Evolutionary conservation across 1,139 yeast genomes (phyloP).

Genomic region (Wickerhamomyces sp.): DNA sequence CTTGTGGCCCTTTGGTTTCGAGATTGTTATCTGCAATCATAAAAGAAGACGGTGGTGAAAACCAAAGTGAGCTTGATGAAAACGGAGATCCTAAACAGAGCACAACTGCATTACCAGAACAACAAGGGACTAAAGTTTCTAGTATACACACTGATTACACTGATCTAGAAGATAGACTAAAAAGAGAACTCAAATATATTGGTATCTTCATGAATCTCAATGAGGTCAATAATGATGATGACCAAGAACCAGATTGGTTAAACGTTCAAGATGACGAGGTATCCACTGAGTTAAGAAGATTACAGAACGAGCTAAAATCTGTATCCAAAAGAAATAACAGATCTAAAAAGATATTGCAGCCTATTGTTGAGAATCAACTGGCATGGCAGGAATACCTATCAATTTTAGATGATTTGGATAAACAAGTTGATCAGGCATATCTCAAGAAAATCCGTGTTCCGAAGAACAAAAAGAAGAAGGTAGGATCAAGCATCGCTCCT

Average conservation of each 20-base stretch:
- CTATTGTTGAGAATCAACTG: constrained; percentile 80
- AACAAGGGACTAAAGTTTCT: constrained; percentile 44
- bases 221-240: constrained; percentile 16
- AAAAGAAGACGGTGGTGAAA: constrained; percentile 43
- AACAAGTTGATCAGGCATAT: constrained; percentile 94
- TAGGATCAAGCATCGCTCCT: constrained; percentile 23
- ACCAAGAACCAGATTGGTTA: constrained; percentile 54
- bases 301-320: constrained; percentile 65
- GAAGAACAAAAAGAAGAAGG: constrained; percentile 69
- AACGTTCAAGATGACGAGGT: constrained; percentile 92
- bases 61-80: constrained; percentile 14
- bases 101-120: constrained; percentile 38
- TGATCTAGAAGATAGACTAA: constrained; percentile 80
- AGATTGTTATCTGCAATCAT: constrained; percentile 79
- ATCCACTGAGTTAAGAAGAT: constrained; percentile 70
- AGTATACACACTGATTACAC: constrained; percentile 60
- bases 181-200: constrained; percentile 82
- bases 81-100: constrained; percentile 21
- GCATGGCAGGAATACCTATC: constrained; percentile 95
- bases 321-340: constrained; percentile 62
- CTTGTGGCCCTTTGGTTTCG: constrained; percentile 91
- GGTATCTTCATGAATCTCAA: constrained; percentile 76
- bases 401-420: constrained; percentile 87
- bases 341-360: constrained; percentile 62
- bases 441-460: constrained; percentile 80